Evolutionary conservation across 2,329 filamentous ascomycete genomes (phyloP).

Genomic region (Cladosporium sp.): DNA sequence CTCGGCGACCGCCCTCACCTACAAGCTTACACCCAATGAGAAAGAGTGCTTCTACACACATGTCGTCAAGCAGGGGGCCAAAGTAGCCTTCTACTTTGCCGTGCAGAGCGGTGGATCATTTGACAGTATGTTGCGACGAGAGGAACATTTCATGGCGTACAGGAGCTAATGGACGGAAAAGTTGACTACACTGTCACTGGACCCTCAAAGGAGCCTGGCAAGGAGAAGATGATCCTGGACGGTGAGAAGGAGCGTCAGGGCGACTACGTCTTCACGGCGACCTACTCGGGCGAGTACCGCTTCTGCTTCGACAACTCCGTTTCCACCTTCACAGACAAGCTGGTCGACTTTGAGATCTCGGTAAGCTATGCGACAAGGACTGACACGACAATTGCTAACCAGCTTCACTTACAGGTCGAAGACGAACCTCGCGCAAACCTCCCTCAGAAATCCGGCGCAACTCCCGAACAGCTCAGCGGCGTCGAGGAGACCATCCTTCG

Average conservation of each 20-base stretch:
- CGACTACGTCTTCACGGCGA: slow-evolving; percentile 95
- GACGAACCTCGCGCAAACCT: slow-evolving; percentile 78
- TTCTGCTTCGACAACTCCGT: slow-evolving; percentile 99
- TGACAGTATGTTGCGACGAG: slow-evolving; percentile 49
- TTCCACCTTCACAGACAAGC: slow-evolving; percentile 96
- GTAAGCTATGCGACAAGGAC: slow-evolving; percentile 48
- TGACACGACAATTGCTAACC: neutral
- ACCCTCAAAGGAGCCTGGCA: slow-evolving; percentile 50
- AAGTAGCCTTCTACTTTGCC: slow-evolving; percentile 98
- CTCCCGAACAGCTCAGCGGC: slow-evolving; percentile 80
- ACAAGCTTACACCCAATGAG: slow-evolving; percentile 85
- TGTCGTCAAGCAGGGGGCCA: slow-evolving; percentile 72
- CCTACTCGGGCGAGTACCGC: slow-evolving; percentile 79
- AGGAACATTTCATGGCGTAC: neutral
- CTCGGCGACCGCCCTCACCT: slow-evolving; percentile 87
- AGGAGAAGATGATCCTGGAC: slow-evolving; percentile 72
- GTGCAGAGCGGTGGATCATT: slow-evolving; percentile 99
- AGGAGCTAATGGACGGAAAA: slow-evolving; percentile 13
- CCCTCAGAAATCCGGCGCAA: slow-evolving; percentile 82
- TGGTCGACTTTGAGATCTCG: slow-evolving; percentile 95
- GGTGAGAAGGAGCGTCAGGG: slow-evolving; percentile 91
- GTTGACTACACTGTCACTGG: slow-evolving; percentile 87
- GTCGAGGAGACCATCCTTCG: slow-evolving; percentile 95
- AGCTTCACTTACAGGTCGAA: slow-evolving; percentile 62
- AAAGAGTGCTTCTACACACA: slow-evolving; percentile 91